Evolutionary conservation across 1,139 yeast species (phyloP), one percentile per base, ranked within the genome.

Genomic region (Geotrichum reessii): DNA sequence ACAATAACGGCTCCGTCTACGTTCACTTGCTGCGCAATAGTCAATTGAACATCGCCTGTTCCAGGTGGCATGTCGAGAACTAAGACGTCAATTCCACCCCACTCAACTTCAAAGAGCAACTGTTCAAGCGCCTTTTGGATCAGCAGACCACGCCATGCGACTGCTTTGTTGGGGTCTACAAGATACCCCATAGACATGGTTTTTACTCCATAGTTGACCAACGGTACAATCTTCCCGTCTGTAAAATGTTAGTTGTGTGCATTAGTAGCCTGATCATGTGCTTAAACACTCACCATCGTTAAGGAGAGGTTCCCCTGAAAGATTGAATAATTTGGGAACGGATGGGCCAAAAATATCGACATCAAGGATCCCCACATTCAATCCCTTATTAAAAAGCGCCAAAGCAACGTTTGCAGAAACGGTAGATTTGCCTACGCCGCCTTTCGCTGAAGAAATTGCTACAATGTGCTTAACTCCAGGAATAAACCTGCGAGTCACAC

Each of bases 121-220:
- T 89, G 96, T 65, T 89, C 91, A 31, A 89, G 71, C 0, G 96
- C 96, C 69, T 89, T 89, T 83, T 87, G 90, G 37, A 89, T 93
- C 83, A 89, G 83, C 51, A 88, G 72, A 0, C 96, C 96, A 61
- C 96, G 75, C 96, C 96, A 89, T 0, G 87, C 95, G 3, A 90
- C 81, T 0, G 96, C 90, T 28, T 87, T 87, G n/a, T 78, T 74
- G 0, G 81, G 78, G 27, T 73, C 74, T 1, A 89, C 81, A 64
- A 89, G 74, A 66, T 85, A 88, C 0, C 96, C 96, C 95, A 89
- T 89, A 0, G 95, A 87, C 96, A 89, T 89, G 4, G 93, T 83
- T 64, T 86, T 85, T 1, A 89, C 70, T 0, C 96, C 96, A 64
- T 85, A 87, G 67, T 88, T 89, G n/a, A 78, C 71, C 65, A 88